These are phyloP conservation scores for Aspergillus cejpii DNA, from an alignment of 2,329 filamentous ascomycete genomes.

Conservation along the genomic window DNA sequence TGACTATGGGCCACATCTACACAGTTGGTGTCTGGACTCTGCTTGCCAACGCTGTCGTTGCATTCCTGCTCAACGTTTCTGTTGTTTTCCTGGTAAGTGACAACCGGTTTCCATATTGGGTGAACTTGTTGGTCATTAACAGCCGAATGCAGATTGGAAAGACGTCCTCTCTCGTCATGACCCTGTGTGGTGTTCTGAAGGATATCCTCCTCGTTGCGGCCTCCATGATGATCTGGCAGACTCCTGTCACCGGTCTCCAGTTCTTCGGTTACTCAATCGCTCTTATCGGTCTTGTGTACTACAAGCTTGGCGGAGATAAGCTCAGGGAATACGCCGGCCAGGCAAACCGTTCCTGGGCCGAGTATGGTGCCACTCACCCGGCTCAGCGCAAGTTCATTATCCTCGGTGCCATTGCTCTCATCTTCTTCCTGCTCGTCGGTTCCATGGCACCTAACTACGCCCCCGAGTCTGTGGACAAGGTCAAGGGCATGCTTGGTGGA, in stretches of 20 bases:
- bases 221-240: slow-evolving; percentile 72
- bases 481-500: slow-evolving; percentile 35
- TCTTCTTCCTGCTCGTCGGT: slow-evolving; percentile 65
- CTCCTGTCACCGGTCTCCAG: slow-evolving; percentile 63
- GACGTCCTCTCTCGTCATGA: slow-evolving; percentile 79
- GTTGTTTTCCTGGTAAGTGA: slow-evolving; percentile 73
- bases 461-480: slow-evolving; percentile 28
- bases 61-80: slow-evolving; percentile 73
- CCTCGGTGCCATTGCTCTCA: slow-evolving; percentile 56
- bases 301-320: slow-evolving; percentile 68
- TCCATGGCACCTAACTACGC: slow-evolving; percentile 51
- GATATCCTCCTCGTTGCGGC: slow-evolving; percentile 74
- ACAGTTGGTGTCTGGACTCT: slow-evolving; percentile 60
- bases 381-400: slow-evolving; percentile 70
- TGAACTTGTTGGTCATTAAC: neutral
- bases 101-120: neutral
- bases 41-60: slow-evolving; percentile 66
- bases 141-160: slow-evolving; percentile 62
- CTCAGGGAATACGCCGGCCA: slow-evolving; percentile 72
- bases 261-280: slow-evolving; percentile 72
- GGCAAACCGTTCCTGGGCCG: slow-evolving; percentile 71
- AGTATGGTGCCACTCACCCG: slow-evolving; percentile 72
- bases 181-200: slow-evolving; percentile 78
- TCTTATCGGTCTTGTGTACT: slow-evolving; percentile 58
- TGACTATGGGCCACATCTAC: slow-evolving; percentile 61